Evolutionary conservation across 2,329 filamentous ascomycete species (phyloP), one percentile per base, ranked within the genome.

Genomic region (Fusarium begoniae): DNA sequence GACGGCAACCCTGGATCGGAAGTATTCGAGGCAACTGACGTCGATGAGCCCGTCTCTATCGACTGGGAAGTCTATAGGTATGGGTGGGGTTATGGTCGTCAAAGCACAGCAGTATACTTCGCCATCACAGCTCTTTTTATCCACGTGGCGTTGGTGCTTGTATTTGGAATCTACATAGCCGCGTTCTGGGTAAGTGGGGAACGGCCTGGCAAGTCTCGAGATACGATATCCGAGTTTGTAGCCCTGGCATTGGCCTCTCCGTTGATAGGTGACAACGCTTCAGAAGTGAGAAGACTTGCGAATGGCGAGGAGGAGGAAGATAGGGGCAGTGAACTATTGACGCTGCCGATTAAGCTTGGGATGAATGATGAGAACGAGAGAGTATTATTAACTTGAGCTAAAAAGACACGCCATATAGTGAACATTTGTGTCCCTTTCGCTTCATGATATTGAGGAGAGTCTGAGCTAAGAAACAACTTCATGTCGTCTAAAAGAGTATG

Each of bases 251-350:
- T 47, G 18, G 44, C 44, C 2, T 47, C 44, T 2, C 44, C 18
- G 1, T 8, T 47, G 9, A 1, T 22, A 7, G 13, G 24, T 3
- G 13, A 28, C 3, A 28, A 47, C 4, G 18, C 44, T 3, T 47
- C 4, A 8, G 44, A 47, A 0, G 44, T 28, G 18, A 47, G 24
- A 5, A 47, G 44, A 14, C 44, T 47, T 28, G 24, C 24, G 0
- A 47, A 47, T 28, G 44, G 44, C 8, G 44, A 47, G 18, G 44
- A 47, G 44, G 44, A 47, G 1, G 24, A 47, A 3, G 1, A 14
- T 11, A 2, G 4, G 8, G 24, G 24, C 0, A 47, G 44, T 3
- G 1, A 28, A 15, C 18, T 47, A 4, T 15, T 28, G 44, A 47
- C 44, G 13, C 0, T 47, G 18, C 24, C 44, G 24, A 28, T 47